phyloP scores from a whole-genome alignment of 2,329 filamentous ascomycete species.

The Curvularia verruculosa region DNA sequence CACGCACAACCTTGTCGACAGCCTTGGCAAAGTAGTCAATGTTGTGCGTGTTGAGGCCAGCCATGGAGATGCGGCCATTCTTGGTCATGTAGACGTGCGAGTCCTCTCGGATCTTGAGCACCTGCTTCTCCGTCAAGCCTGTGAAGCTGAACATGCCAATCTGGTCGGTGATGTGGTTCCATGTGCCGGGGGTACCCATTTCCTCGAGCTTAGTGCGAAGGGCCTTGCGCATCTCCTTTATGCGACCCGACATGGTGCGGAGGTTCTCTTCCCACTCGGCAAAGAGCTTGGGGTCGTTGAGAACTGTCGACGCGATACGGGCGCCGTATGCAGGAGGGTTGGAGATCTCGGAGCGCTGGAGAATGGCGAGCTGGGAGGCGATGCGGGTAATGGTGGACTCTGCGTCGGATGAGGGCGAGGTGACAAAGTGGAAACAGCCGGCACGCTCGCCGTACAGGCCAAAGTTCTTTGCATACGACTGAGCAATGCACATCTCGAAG shows the following conservation, averaged over 20 bases:
- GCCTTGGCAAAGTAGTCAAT: constrained; percentile 92
- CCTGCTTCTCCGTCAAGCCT: constrained; percentile 75
- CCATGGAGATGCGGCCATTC: constrained; percentile 98
- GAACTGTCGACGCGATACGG: constrained; percentile 79
- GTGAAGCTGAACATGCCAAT: constrained; percentile 99
- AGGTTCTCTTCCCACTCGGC: constrained; percentile 92
- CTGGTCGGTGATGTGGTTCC: constrained; percentile 98
- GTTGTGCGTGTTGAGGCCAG: constrained; percentile 90
- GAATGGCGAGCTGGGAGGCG: constrained; percentile 85
- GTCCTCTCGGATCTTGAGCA: constrained; percentile 70
- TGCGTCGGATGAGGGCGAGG: constrained; percentile 72
- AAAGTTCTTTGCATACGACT: constrained; percentile 63
- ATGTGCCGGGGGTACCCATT: constrained; percentile 83
- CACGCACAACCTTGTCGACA: constrained; percentile 80
- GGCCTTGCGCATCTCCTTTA: constrained; percentile 85
- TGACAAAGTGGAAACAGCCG: constrained; percentile 94
- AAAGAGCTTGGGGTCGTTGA: constrained; percentile 84
- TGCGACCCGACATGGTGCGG: constrained; percentile 91
- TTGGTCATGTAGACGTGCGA: constrained; percentile 91
- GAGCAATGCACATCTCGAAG: constrained; percentile 67
- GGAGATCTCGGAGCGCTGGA: constrained; percentile 96
- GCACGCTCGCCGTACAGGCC: constrained; percentile 96
- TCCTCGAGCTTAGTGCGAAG: constrained; percentile 82
- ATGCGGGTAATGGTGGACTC: constrained; percentile 67
- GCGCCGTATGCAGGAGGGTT: constrained; percentile 96